Percentiles rank a stretch among this genome's conserved stretches.
These are phyloP conservation scores for Sarocladiaceae sp. DNA, from an alignment of 2,329 filamentous ascomycete species.

Conservation along the genomic window DNA sequence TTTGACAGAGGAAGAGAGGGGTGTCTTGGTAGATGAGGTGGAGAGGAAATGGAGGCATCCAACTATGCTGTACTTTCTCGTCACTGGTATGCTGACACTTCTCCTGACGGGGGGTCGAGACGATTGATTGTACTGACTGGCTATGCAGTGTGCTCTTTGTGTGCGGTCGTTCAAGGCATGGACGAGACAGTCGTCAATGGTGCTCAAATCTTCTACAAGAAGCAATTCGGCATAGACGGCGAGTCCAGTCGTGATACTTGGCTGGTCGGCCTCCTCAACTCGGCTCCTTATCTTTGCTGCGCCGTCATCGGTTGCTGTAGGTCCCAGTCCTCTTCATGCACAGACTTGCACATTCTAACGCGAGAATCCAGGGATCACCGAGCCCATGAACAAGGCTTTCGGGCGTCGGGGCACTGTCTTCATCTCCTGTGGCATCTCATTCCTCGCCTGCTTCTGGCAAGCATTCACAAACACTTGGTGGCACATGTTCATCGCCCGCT, in stretches of 20 bases:
- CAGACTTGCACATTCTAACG: background rate
- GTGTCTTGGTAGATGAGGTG: conserved; percentile 55
- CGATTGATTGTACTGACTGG: background rate
- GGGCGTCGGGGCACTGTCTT: conserved; percentile 70
- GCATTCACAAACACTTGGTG: conserved; percentile 14
- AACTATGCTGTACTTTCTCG: conserved; percentile 58
- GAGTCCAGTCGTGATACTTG: conserved; percentile 46
- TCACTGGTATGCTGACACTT: conserved; percentile 38
- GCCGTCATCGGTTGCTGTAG: conserved; percentile 64
- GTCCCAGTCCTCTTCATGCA: background rate
- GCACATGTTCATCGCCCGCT: conserved; percentile 18
- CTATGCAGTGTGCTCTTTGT: conserved; percentile 53
- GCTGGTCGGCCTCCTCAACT: conserved; percentile 60
- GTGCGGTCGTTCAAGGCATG: conserved; percentile 68
- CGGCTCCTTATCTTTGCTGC: conserved; percentile 60
- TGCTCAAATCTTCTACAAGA: conserved; percentile 61
- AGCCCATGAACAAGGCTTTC: conserved; percentile 66
- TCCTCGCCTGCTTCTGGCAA: conserved; percentile 48
- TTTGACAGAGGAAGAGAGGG: conserved; percentile 54
- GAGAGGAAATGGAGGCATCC: conserved; percentile 68
- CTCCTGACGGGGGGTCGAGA: background rate
- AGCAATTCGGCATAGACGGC: conserved; percentile 55
- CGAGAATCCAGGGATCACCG: conserved; percentile 47
- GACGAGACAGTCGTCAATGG: conserved; percentile 67
- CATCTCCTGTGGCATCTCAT: conserved; percentile 60